phyloP scores from a whole-genome alignment of 306 rosid genomes.

The Corylus heterophylla region DNA sequence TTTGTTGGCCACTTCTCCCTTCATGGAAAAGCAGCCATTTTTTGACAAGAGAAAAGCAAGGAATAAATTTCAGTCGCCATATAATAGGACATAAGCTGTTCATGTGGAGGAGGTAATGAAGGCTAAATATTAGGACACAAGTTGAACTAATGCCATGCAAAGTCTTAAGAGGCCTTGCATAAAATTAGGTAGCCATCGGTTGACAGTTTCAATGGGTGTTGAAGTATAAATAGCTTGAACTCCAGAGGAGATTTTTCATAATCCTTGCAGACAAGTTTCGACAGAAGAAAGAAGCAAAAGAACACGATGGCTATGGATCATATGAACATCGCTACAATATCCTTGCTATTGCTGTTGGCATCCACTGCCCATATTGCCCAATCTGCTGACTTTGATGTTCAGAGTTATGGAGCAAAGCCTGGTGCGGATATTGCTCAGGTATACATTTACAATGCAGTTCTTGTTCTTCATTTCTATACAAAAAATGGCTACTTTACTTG shows the following conservation, averaged over 20 bases:
- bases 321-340: background rate
- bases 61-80: background rate
- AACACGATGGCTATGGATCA: constrained; percentile 10
- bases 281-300: background rate
- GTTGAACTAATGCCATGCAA: background rate
- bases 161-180: too few relatives aligned
- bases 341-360: background rate
- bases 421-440: constrained; percentile 24
- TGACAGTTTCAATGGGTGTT: too few relatives aligned
- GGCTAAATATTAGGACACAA: background rate
- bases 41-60: too few relatives aligned
- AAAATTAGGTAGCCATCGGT: too few relatives aligned
- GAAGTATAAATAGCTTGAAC: too few relatives aligned
- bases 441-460: background rate
- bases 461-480: too few relatives aligned
- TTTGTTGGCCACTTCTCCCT: too few relatives aligned
- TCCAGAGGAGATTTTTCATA: background rate
- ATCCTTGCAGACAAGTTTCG: background rate
- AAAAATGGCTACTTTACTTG: too few relatives aligned
- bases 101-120: background rate
- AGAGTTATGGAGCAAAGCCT: constrained; percentile 17
- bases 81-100: too few relatives aligned
- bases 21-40: too few relatives aligned
- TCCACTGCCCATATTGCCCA: background rate
- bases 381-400: constrained; percentile 2